These are phyloP conservation scores for Fusarium gaditjirri DNA, from an alignment of 2,329 filamentous ascomycete genomes.

Conservation along the genomic window DNA sequence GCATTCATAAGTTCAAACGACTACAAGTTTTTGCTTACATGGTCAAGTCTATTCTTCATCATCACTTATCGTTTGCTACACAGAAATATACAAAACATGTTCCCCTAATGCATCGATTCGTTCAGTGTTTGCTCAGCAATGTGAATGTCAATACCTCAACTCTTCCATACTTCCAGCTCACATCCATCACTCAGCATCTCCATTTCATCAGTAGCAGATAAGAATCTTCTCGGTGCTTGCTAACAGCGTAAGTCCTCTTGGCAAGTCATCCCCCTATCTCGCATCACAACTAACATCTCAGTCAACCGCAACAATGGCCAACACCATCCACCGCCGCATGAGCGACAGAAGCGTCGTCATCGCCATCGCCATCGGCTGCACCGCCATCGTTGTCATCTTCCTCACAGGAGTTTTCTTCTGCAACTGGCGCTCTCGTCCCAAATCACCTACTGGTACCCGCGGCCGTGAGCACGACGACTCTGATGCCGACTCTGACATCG, in stretches of 20 bases:
- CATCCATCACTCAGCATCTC: not conserved
- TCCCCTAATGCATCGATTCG: not conserved
- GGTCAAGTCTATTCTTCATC: fast-evolving
- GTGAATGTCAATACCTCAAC: not conserved
- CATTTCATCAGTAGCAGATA: not conserved
- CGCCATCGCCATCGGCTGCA: not conserved
- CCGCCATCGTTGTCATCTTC: not conserved
- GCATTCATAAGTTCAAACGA: not conserved
- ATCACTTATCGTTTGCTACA: not conserved
- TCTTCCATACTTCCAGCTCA: not conserved
- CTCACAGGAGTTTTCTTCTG: not conserved
- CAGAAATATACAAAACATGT: not conserved
- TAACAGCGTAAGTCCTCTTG: not conserved
- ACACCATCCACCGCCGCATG: not conserved
- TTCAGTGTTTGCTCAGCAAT: not conserved
- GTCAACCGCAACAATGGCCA: not conserved
- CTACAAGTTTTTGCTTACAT: not conserved
- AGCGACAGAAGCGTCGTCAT: not conserved
- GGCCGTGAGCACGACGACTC: not conserved
- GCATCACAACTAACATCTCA: conserved; percentile 4
- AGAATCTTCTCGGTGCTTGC: not conserved
- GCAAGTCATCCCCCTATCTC: not conserved
- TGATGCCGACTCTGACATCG: not conserved
- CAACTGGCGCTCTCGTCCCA: not conserved
- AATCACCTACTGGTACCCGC: not conserved